These are phyloP conservation scores for Thymus mandschuricus DNA, from an alignment of 257 asterid genomes.

Conservation along the genomic window DNA sequence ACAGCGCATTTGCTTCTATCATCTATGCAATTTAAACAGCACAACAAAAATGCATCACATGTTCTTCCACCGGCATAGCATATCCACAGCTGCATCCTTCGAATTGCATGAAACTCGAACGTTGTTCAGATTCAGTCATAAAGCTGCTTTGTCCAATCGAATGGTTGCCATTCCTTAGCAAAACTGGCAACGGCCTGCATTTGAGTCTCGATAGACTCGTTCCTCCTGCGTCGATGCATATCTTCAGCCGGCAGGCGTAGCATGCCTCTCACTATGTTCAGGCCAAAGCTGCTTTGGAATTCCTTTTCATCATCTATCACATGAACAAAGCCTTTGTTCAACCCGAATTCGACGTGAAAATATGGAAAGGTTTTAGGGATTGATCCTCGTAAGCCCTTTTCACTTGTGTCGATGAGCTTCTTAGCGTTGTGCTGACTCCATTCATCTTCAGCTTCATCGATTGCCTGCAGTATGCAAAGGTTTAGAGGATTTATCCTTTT, in stretches of 20 bases:
- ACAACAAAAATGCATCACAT: too few species aligned
- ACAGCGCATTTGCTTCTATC: background rate
- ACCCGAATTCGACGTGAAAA: conserved; percentile 93
- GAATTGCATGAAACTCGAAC: too few species aligned
- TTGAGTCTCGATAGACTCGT: conserved; percentile 66
- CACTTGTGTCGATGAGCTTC: conserved; percentile 92
- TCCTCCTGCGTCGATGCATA: conserved; percentile 78
- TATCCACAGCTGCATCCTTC: too few species aligned
- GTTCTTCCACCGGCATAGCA: too few species aligned
- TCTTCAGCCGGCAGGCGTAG: conserved; percentile 82
- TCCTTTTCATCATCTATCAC: conserved; percentile 85
- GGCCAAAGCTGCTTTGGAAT: conserved; percentile 80
- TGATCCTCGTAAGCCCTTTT: conserved; percentile 78
- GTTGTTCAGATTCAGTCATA: background rate
- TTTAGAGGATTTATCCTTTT: background rate
- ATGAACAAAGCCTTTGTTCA: conserved; percentile 83
- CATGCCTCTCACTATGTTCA: conserved; percentile 84
- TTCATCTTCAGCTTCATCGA: conserved; percentile 96
- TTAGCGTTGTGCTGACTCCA: conserved; percentile 98
- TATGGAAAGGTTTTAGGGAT: conserved; percentile 94
- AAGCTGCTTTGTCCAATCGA: conserved; percentile 88
- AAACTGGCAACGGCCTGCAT: conserved; percentile 71
- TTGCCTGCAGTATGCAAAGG: conserved; percentile 57
- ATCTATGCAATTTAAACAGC: background rate
- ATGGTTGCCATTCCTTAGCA: conserved; percentile 70